Conservation (phyloP, 169 alveolate species). For the Theileria annulata region DNA sequence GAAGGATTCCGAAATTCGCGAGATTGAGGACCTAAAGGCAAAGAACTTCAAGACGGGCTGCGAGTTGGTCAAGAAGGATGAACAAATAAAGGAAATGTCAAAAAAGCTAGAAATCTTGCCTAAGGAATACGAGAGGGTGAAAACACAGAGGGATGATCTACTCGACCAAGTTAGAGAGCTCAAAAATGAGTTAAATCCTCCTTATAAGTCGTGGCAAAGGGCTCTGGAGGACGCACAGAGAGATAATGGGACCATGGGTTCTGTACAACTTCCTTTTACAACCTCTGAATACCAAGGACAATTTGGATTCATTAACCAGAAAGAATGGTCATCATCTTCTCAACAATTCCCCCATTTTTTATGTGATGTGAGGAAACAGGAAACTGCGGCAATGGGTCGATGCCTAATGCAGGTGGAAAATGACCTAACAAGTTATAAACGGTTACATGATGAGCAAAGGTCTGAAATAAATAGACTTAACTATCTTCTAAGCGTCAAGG, state of each 20-base stretch:
- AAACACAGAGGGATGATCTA: conserved; percentile 16
- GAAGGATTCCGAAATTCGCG: conserved; percentile 35
- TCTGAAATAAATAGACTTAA: conserved; percentile 52
- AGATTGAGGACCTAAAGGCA: conserved; percentile 35
- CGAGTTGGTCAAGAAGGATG: conserved; percentile 42
- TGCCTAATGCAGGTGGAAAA: conserved; percentile 65
- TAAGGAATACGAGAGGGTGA: conserved; percentile 31
- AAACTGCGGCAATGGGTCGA: conserved; percentile 46
- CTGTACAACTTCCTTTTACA: not conserved
- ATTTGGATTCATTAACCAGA: not conserved
- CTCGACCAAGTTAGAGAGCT: conserved; percentile 20
- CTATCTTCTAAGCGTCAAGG: conserved; percentile 16
- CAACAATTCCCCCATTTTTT: not conserved
- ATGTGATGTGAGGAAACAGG: conserved; percentile 37
- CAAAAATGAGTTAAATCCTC: conserved; percentile 11
- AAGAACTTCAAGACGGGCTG: conserved; percentile 16
- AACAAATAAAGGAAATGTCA: conserved; percentile 17
- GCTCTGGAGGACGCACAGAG: not conserved
- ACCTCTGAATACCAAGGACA: not conserved
- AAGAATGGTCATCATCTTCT: not conserved
- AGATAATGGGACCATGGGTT: not conserved
- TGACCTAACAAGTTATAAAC: conserved; percentile 50
- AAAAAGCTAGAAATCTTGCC: conserved; percentile 27
- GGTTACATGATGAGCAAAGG: conserved; percentile 49
- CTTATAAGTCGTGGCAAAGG: conserved; percentile 9